phyloP scores from a whole-genome alignment of 495 filamentous ascomycete genomes.

The Hypoxylon trugodes region DNA sequence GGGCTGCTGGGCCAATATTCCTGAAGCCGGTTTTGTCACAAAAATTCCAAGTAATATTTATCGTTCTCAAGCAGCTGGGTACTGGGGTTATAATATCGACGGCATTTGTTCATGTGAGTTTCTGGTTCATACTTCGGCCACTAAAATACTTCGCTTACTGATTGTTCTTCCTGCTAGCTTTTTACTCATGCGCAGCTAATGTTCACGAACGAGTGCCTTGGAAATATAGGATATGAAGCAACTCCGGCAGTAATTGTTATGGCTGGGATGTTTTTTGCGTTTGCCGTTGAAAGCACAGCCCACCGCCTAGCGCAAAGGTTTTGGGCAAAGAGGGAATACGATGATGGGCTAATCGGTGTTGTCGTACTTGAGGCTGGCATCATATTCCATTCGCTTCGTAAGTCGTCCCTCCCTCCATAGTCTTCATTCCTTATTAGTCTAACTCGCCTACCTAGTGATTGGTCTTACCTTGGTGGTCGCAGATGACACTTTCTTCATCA shows the following conservation, averaged over 20 bases:
- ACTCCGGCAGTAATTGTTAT: constrained; percentile 70
- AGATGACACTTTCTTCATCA: constrained; percentile 63
- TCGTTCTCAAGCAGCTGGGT: constrained; percentile 73
- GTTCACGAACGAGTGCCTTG: constrained; percentile 70
- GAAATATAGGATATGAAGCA: constrained; percentile 65
- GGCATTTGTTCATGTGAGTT: constrained; percentile 70
- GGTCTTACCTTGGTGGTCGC: constrained; percentile 67
- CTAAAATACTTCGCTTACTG: background rate
- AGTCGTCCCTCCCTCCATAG: constrained; percentile 16
- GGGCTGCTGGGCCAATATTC: constrained; percentile 58
- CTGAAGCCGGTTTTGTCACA: constrained; percentile 42
- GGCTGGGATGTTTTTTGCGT: constrained; percentile 70
- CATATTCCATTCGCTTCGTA: constrained; percentile 73
- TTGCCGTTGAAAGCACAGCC: constrained; percentile 66
- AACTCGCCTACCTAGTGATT: constrained; percentile 53
- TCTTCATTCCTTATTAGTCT: background rate
- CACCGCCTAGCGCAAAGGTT: constrained; percentile 57
- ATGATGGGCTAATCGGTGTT: constrained; percentile 63
- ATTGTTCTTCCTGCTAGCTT: constrained; percentile 52
- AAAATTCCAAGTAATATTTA: constrained; percentile 51
- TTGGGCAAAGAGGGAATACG: constrained; percentile 18
- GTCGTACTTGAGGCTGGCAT: constrained; percentile 74
- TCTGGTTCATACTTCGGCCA: background rate
- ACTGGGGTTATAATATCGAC: constrained; percentile 78
- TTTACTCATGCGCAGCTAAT: constrained; percentile 70